Base-by-base conservation (phyloP, 2,329 filamentous ascomycete genomes). In the Trichoderma sp. region DNA sequence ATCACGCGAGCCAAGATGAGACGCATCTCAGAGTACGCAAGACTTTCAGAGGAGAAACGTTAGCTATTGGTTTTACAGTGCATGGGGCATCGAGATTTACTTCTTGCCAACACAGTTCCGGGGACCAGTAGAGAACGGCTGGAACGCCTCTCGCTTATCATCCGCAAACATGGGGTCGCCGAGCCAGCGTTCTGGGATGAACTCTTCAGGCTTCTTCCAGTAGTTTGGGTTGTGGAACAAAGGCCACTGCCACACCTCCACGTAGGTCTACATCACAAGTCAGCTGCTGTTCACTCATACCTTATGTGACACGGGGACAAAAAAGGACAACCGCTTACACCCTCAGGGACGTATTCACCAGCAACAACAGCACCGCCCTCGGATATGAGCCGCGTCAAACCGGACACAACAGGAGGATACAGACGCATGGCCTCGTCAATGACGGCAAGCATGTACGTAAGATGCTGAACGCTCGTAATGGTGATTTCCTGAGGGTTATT, bases 341-440 rank as follows among this genome's bases (percentile, higher is more conserved):
- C 70, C 58, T 74, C 72, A 0, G 78, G 75, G 1, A 80, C 68
- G 21, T 68, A 75, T 14, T 67, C 19, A 7, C 73, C 74, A 21
- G 70, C 68, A 59, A 79, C 72, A 1, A 0, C 66, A 19, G 76
- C 74, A 2, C 76, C 76, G 1, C 65, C 68, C 0, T 67, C 54
- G 0, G 74, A 73, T 2, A 73, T 73, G 4, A 73, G 68, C 66
- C 74, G 65, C 76, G 79, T 2, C 50, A 78, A 72, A 14, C 77
- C 70, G 0, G 77, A 77, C 2, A 75, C 75, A 0, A 80, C 76
- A 0, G 81, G 81, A 2, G 81, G 79, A 66, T 76, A 78, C 24
- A 83, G 75, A 0, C 83, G 76, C 19, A 84, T 71, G 0, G 78
- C 79, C 68, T 85, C 83, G 57, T 78, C 78, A 45, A 85, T 78